phyloP scores from a whole-genome alignment of 768 basidiomycete genomes.

The Hebeloma cylindrosporum region DNA sequence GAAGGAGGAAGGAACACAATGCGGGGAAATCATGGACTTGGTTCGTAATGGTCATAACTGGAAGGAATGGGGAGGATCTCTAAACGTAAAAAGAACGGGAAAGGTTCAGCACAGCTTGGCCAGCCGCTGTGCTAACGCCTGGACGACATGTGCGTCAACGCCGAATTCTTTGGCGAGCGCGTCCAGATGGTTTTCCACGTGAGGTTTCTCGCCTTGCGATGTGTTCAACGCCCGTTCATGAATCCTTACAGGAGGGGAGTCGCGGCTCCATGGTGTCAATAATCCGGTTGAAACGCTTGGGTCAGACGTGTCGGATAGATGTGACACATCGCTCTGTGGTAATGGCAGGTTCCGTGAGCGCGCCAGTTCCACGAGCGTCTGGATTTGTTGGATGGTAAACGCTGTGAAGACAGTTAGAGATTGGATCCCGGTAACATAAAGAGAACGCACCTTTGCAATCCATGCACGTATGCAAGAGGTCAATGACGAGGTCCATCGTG shows the following conservation, averaged over 20 bases:
- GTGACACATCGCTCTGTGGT: constrained; percentile 15
- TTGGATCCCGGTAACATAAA: background rate
- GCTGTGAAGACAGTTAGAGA: constrained; percentile 36
- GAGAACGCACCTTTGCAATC: constrained; percentile 54
- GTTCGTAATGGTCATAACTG: no score
- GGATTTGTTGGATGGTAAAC: constrained; percentile 62
- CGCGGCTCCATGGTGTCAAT: constrained; percentile 26
- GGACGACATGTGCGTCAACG: constrained; percentile 65
- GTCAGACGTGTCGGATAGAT: constrained; percentile 16
- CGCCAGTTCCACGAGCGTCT: constrained; percentile 45
- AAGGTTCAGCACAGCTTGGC: constrained; percentile 18
- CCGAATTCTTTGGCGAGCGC: constrained; percentile 75
- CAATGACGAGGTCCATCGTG: constrained; percentile 36
- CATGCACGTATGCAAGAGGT: constrained; percentile 51
- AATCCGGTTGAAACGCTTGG: constrained; percentile 19
- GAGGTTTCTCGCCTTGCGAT: constrained; percentile 12
- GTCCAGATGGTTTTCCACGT: constrained; percentile 33
- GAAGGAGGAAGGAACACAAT: no score
- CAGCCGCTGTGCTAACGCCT: constrained; percentile 65
- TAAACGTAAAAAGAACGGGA: background rate
- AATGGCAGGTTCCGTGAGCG: constrained; percentile 26
- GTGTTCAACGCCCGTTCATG: constrained; percentile 8
- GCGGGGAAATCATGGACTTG: no score
- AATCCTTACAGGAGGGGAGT: constrained; percentile 8
- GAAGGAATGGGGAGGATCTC: no score